Evolutionary conservation across 495 filamentous ascomycete species (phyloP).

Genomic region (Recurvomyces mirabilis): DNA sequence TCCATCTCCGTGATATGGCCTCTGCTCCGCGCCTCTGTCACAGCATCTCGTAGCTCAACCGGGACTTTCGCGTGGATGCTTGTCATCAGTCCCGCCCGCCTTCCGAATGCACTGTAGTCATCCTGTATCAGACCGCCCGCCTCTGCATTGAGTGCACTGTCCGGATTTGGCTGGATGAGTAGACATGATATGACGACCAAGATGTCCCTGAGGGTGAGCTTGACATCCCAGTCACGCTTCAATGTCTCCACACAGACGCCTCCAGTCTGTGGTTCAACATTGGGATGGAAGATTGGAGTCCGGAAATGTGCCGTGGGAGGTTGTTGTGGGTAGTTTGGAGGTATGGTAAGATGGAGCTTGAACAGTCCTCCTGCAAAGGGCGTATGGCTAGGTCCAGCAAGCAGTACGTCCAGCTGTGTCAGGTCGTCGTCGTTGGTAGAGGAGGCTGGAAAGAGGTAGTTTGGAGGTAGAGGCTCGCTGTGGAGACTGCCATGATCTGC

Average conservation of each 20-base stretch:
- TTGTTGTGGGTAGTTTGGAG: conserved; percentile 49
- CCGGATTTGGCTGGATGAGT: conserved; percentile 62
- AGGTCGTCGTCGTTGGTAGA: conserved; percentile 41
- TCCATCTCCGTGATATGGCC: conserved; percentile 40
- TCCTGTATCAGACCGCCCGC: conserved; percentile 53
- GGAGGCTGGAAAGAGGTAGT: conserved; percentile 50
- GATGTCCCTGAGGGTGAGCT: conserved; percentile 51
- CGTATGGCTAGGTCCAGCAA: conserved; percentile 53
- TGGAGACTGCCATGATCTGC: conserved; percentile 54
- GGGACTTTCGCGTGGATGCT: conserved; percentile 54
- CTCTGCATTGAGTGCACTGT: conserved; percentile 55
- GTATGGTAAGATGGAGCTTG: conserved; percentile 53
- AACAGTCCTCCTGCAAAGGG: conserved; percentile 51
- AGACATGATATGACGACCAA: conserved; percentile 58
- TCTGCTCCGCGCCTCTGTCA: conserved; percentile 45
- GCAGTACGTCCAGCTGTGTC: conserved; percentile 46
- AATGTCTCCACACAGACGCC: conserved; percentile 62
- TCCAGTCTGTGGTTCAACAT: conserved; percentile 55
- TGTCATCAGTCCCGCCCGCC: conserved; percentile 55
- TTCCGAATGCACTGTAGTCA: conserved; percentile 49
- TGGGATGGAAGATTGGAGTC: conserved; percentile 63
- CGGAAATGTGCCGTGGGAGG: conserved; percentile 58
- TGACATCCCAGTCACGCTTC: conserved; percentile 56
- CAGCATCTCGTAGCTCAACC: conserved; percentile 26
- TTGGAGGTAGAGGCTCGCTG: conserved; percentile 47